Percentiles rank a stretch among this genome's conserved stretches.
These are phyloP conservation scores for Hanseniaspora meyeri DNA, from an alignment of 805 yeast species.

Conservation along the genomic window DNA sequence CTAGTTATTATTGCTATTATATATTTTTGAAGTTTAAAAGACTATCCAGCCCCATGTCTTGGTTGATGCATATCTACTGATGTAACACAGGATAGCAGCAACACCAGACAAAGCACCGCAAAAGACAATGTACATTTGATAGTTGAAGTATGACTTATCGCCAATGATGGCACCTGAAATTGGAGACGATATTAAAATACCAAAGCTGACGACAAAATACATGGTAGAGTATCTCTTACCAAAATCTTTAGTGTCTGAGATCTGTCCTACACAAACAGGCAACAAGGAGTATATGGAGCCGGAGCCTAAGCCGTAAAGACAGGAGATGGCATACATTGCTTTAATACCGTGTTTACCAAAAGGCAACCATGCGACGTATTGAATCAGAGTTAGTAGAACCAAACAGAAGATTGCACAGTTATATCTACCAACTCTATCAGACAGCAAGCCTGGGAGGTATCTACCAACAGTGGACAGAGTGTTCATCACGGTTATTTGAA, in stretches of 20 bases:
- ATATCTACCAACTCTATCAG: slow-evolving; percentile 37
- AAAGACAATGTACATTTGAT: slow-evolving; percentile 31
- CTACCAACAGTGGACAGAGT: slow-evolving; percentile 29
- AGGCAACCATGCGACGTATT: slow-evolving; percentile 29
- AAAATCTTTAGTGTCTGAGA: slow-evolving; percentile 37
- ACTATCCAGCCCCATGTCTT: slow-evolving; percentile 12
- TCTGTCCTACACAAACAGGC: slow-evolving; percentile 42
- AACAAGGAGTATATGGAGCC: slow-evolving; percentile 40
- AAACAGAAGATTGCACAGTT: slow-evolving; percentile 33
- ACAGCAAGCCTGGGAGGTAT: slow-evolving; percentile 27
- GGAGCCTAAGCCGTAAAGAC: slow-evolving; percentile 37
- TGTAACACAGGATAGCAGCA: slow-evolving; percentile 31
- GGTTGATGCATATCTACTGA: slow-evolving; percentile 34
- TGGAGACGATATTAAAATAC: slow-evolving; percentile 34
- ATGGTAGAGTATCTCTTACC: slow-evolving; percentile 41
- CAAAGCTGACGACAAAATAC: slow-evolving; percentile 41
- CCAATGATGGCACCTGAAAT: slow-evolving; percentile 35
- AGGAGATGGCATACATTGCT: slow-evolving; percentile 32
- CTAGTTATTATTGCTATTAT: background rate
- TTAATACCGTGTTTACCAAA: slow-evolving; percentile 23
- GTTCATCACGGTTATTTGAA: slow-evolving; percentile 35
- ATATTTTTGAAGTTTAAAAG: slow-evolving; percentile 5
- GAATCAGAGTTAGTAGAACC: slow-evolving; percentile 23
- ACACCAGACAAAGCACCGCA: slow-evolving; percentile 30
- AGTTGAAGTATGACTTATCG: slow-evolving; percentile 25